Base-by-base conservation (phyloP, 2,329 filamentous ascomycete species). In the Fusarium acutatum region DNA sequence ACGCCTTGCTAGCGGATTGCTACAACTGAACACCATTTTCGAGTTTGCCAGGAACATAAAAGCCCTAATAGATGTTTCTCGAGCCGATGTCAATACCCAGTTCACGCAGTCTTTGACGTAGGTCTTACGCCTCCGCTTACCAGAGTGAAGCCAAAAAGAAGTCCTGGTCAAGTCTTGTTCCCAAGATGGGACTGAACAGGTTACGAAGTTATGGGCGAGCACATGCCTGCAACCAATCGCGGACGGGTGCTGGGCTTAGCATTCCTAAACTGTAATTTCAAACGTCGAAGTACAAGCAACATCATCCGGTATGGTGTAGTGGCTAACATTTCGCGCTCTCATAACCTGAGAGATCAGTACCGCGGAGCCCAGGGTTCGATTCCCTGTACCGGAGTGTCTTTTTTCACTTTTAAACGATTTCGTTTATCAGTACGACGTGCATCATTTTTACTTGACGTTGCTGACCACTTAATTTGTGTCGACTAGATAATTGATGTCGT, bases 271-370 rank as follows among this genome's bases (percentile, higher is more conserved):
- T 0, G 0, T 4, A 5, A n/a, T 53, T 28, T 3, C 5, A 2
- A 6, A 0, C 0, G 1, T 3, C 1, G 1, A 24, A 15, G 11
- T 5, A 38, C n/a, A 28, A 53, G 20, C 50, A n/a, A 0, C 24
- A 9, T 28, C n/a, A 69, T 79, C 77, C 77, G 77, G 78, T 79
- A 79, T 79, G 78, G 77, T 79, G 78, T 79, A 79, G 77, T 79
- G 77, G 78, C 78, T 77, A 79, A 79, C 78, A 79, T 79, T 79
- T 79, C 76, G 74, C 78, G 78, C 78, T 79, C 67, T 79, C 78
- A 79, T 64, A 69, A 76, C 53, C 22, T 79, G 74, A 76, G 77
- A 52, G 75, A 76, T 63, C 12, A 52, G 59, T 53, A 64, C 73
- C 75, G 72, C 73, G 73, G 75, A 76, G 75, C 75, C 71, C 71